Evolutionary conservation across 1,284 basidiomycete species (phyloP).

Genomic region (Ustilago nuda): DNA sequence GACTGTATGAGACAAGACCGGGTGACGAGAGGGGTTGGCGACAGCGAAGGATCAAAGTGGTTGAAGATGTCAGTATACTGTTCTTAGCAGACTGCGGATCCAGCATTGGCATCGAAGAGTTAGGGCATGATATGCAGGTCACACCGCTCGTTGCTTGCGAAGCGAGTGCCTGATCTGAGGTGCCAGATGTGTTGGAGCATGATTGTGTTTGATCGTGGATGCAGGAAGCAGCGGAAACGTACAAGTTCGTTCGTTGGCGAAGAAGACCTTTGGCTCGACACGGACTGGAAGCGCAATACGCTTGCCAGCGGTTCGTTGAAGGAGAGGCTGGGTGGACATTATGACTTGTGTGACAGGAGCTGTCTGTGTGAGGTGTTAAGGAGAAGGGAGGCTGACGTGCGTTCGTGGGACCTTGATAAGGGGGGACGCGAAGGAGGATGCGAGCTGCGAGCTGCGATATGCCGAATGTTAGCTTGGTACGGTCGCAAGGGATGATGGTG

Average conservation of each 20-base stretch:
- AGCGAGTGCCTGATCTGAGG: background rate
- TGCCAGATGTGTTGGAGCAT: background rate
- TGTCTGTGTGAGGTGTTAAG: background rate
- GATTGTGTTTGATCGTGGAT: background rate
- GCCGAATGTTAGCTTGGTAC: background rate
- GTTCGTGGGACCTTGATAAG: background rate
- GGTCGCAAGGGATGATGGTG: background rate
- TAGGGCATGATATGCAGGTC: background rate
- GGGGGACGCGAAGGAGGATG: background rate
- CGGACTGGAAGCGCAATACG: constrained; percentile 68
- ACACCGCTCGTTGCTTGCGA: background rate
- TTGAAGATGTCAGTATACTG: background rate
- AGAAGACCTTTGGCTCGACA: constrained; percentile 69
- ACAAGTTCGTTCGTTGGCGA: constrained; percentile 69
- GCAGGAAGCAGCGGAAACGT: constrained; percentile 24
- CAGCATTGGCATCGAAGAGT: background rate
- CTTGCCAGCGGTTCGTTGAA: constrained; percentile 85
- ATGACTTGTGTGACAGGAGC: constrained; percentile 7
- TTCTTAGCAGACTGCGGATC: background rate
- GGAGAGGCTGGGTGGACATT: constrained; percentile 97
- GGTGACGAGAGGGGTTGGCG: too few species aligned
- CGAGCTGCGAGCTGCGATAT: background rate
- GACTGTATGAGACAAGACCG: constrained; percentile 37
- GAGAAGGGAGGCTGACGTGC: background rate
- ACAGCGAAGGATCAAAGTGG: constrained; percentile 1